These are phyloP conservation scores for Kitagawia praeruptora DNA, from an alignment of 129 eudicot species.

Conservation along the genomic window DNA sequence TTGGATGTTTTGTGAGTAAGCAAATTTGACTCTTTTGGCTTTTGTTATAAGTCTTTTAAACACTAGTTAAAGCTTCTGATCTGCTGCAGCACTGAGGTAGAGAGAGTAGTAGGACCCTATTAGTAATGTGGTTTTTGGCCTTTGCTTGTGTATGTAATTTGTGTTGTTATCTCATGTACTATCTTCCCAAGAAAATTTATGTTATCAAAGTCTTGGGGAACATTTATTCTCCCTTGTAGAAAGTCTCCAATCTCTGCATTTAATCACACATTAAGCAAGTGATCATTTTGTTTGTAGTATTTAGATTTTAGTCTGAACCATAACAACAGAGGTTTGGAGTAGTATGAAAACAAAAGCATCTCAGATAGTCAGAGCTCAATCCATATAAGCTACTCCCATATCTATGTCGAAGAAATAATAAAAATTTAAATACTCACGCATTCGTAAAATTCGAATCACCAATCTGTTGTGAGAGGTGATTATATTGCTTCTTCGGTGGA, in stretches of 20 bases:
- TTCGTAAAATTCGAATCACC: neutral
- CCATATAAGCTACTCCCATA: too few species aligned
- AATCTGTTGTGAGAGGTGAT: too few species aligned
- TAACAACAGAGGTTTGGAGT: neutral
- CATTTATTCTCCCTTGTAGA: neutral
- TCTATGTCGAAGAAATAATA: too few species aligned
- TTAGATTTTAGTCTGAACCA: neutral
- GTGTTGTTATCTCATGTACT: neutral
- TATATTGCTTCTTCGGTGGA: neutral
- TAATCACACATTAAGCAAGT: neutral
- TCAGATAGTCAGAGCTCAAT: too few species aligned
- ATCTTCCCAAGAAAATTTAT: conserved; percentile 11
- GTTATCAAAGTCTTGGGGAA: conserved; percentile 4
- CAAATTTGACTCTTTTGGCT: conserved; percentile 31
- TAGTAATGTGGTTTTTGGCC: neutral
- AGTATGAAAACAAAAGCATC: too few species aligned
- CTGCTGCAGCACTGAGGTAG: conserved; percentile 1
- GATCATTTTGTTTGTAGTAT: neutral
- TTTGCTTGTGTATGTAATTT: neutral
- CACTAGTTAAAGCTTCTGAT: conserved; percentile 9
- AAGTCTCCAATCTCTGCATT: neutral
- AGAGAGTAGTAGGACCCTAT: conserved; percentile 1
- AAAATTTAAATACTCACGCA: neutral
- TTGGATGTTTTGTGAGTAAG: conserved; percentile 25
- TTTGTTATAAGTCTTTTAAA: conserved; percentile 19